These are phyloP conservation scores for Cystobasidiaceae sp. DNA, from an alignment of 1,284 basidiomycete species.

Conservation along the genomic window DNA sequence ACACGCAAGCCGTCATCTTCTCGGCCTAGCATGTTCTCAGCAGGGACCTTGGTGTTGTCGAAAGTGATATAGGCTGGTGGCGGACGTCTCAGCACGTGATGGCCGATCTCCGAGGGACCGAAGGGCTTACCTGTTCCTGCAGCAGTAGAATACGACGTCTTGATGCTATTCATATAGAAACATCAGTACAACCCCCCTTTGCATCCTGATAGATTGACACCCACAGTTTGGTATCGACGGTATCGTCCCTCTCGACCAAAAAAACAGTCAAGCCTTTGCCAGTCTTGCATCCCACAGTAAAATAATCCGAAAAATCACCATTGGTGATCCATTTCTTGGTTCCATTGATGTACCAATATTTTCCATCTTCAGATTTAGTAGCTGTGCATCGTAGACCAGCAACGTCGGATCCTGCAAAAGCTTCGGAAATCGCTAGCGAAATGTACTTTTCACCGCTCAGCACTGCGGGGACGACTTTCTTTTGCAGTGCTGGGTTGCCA, in stretches of 20 bases:
- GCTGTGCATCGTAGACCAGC: conserved; percentile 60
- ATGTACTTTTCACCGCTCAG: conserved; percentile 75
- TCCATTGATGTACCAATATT: conserved; percentile 50
- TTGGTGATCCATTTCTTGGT: conserved; percentile 48
- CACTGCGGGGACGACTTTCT: conserved; percentile 72
- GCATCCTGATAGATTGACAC: neutral
- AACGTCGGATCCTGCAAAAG: conserved; percentile 14
- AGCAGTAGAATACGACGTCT: conserved; percentile 34
- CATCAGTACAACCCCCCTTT: neutral
- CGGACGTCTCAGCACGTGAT: too few relatives aligned
- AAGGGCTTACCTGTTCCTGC: conserved; percentile 21
- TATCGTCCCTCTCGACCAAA: neutral
- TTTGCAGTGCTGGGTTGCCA: conserved; percentile 67
- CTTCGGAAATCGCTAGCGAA: conserved; percentile 50
- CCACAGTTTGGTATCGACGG: neutral
- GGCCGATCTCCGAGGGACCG: too few relatives aligned
- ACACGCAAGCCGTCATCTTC: conserved; percentile 47
- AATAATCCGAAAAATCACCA: neutral
- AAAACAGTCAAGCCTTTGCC: neutral
- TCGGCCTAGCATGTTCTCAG: conserved; percentile 48
- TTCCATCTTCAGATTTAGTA: conserved; percentile 70
- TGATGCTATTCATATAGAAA: conserved; percentile 43
- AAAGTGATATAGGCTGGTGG: conserved; percentile 27
- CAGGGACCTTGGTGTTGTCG: conserved; percentile 46
- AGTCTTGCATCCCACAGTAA: conserved; percentile 55